Percentiles rank a stretch among this genome's conserved stretches.
Conservation (phyloP, 2,329 filamentous ascomycete genomes). For the Cytospora paraplurivora region DNA sequence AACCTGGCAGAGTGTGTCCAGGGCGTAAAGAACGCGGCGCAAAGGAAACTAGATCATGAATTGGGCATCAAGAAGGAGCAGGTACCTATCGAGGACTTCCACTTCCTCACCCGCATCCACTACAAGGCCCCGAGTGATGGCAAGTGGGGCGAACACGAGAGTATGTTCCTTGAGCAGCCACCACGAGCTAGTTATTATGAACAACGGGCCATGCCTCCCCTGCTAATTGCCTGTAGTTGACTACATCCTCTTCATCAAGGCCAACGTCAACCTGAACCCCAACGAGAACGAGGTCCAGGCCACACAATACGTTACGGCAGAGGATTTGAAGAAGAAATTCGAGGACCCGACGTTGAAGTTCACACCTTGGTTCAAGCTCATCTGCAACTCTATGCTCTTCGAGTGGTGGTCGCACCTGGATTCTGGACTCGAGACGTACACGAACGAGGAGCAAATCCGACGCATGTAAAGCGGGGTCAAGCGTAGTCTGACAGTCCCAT, state of each 20-base stretch:
- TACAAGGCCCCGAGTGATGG: slow-evolving; percentile 97
- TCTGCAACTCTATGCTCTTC: slow-evolving; percentile 96
- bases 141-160: slow-evolving; percentile 98
- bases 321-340: slow-evolving; percentile 84
- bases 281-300: slow-evolving; percentile 90
- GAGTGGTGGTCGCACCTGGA: slow-evolving; percentile 95
- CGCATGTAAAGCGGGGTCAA: slow-evolving; percentile 61
- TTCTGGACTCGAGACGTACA: slow-evolving; percentile 78
- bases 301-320: slow-evolving; percentile 78
- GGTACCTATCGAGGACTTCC: slow-evolving; percentile 88
- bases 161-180: slow-evolving; percentile 55
- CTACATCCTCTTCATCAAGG: slow-evolving; percentile 98
- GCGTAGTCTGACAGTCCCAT: background rate
- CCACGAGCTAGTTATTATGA: background rate
- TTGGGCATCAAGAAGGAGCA: slow-evolving; percentile 87
- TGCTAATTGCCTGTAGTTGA: slow-evolving; percentile 64
- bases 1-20: slow-evolving; percentile 77
- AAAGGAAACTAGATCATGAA: slow-evolving; percentile 92
- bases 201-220: background rate
- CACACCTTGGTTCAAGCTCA: slow-evolving; percentile 99
- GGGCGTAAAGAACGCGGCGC: slow-evolving; percentile 88
- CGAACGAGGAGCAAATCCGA: slow-evolving; percentile 82
- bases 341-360: slow-evolving; percentile 78
- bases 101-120: slow-evolving; percentile 94
- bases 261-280: slow-evolving; percentile 78